phyloP scores from a whole-genome alignment of 176 grass and related monocot genomes.

The Echinochloa phyllopogon region DNA sequence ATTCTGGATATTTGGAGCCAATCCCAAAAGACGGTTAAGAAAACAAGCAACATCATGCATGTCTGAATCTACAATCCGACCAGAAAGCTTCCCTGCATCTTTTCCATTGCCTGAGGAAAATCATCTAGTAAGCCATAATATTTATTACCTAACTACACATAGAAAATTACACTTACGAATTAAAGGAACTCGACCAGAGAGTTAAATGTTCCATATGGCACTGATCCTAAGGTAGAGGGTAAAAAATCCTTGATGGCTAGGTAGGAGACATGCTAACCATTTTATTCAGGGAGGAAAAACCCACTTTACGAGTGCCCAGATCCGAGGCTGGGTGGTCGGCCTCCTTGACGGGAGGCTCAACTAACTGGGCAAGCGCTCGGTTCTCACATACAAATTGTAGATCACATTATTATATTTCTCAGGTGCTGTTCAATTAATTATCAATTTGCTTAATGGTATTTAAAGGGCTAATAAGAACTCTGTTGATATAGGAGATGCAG shows the following conservation, averaged over 20 bases:
- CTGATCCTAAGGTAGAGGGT: too few relatives aligned
- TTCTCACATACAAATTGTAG: conserved; percentile 8
- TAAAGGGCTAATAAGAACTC: not conserved
- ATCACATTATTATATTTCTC: conserved; percentile 34
- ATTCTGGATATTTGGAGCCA: conserved; percentile 91
- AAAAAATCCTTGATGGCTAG: not conserved
- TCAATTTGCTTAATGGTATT: conserved; percentile 8
- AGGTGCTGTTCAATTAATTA: conserved; percentile 26
- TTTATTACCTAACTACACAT: conserved; percentile 14
- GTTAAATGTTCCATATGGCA: not conserved
- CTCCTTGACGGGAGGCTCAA: not conserved
- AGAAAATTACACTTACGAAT: not conserved
- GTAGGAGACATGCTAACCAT: not conserved
- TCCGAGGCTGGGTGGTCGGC: not conserved
- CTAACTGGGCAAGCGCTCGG: not conserved
- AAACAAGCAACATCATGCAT: conserved; percentile 99
- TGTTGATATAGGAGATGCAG: not conserved
- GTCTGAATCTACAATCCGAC: conserved; percentile 94
- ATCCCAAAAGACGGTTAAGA: conserved; percentile 92
- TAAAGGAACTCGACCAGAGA: not conserved
- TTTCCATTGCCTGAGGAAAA: conserved; percentile 76
- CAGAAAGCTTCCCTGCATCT: conserved; percentile 75
- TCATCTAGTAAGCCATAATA: conserved; percentile 26
- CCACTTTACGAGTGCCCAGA: not conserved
- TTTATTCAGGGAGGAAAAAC: not conserved